A percentile compares a stretch with the other conserved stretches of the same genome.
Evolutionary conservation across 2,329 filamentous ascomycete species (phyloP).

Genomic region (Penicillium concentricum): DNA sequence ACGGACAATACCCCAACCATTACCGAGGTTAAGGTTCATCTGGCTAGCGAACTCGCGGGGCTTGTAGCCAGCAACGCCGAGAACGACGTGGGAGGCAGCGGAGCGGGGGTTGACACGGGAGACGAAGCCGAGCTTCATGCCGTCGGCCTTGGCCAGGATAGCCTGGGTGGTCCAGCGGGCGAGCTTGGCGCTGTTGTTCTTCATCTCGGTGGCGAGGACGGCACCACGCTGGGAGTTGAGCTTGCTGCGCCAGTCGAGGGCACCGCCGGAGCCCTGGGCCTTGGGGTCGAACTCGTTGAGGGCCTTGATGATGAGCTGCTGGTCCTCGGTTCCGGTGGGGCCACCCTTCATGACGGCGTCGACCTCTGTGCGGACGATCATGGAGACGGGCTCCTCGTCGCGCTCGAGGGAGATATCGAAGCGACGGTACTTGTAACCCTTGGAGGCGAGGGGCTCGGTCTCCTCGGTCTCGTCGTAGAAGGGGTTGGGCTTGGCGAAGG

Average conservation of each 20-base stretch:
- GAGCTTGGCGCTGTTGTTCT: slow-evolving; percentile 99
- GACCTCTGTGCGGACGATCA: slow-evolving; percentile 91
- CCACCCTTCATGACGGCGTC: slow-evolving; percentile 90
- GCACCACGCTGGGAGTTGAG: slow-evolving; percentile 92
- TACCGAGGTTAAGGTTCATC: slow-evolving; percentile 96
- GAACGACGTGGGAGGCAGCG: slow-evolving; percentile 89
- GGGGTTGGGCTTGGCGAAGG: slow-evolving; percentile 86
- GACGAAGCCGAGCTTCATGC: slow-evolving; percentile 99
- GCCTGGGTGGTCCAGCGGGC: slow-evolving; percentile 96
- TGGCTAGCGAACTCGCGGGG: slow-evolving; percentile 93
- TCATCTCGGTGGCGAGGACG: slow-evolving; percentile 98
- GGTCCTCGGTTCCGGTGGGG: slow-evolving; percentile 85
- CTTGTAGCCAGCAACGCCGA: slow-evolving; percentile 97
- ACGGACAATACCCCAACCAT: slow-evolving; percentile 98
- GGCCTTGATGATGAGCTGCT: slow-evolving; percentile 88
- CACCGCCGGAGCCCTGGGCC: slow-evolving; percentile 90
- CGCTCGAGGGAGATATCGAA: slow-evolving; percentile 91
- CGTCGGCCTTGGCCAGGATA: slow-evolving; percentile 93
- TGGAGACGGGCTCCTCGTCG: slow-evolving; percentile 88
- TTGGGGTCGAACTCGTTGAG: slow-evolving; percentile 99
- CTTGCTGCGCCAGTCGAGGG: slow-evolving; percentile 96
- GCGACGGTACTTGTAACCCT: slow-evolving; percentile 96
- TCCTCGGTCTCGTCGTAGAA: slow-evolving; percentile 96
- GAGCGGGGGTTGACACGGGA: slow-evolving; percentile 89
- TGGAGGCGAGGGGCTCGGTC: slow-evolving; percentile 88